Evolutionary conservation across 805 yeast species (phyloP).

Genomic region (Yarrowia keelungensis): DNA sequence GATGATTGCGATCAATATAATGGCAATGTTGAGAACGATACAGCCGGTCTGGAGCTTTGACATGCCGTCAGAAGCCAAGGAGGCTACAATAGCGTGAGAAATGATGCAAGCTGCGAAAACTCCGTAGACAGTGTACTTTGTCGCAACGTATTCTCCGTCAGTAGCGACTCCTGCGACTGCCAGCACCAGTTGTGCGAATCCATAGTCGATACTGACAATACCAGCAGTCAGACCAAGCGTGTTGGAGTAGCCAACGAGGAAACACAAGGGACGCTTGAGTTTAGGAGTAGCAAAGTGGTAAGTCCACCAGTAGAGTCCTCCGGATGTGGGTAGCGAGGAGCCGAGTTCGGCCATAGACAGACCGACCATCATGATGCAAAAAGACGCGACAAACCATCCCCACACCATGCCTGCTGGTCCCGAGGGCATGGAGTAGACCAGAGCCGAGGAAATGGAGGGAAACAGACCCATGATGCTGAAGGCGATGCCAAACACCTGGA

Average conservation of each 20-base stretch:
- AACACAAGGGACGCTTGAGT: conserved; percentile 61
- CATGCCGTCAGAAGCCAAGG: conserved; percentile 61
- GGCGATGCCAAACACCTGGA: conserved; percentile 74
- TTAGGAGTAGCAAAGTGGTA: conserved; percentile 67
- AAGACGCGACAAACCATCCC: conserved; percentile 72
- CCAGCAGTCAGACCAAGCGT: conserved; percentile 71
- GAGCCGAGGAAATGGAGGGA: conserved; percentile 62
- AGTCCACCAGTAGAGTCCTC: conserved; percentile 76
- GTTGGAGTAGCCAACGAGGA: conserved; percentile 70
- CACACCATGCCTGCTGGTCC: conserved; percentile 73
- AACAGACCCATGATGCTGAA: conserved; percentile 75
- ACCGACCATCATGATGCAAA: conserved; percentile 66
- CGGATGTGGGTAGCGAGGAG: conserved; percentile 74
- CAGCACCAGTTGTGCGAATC: conserved; percentile 66
- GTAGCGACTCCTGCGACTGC: conserved; percentile 51
- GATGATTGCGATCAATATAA: conserved; percentile 58
- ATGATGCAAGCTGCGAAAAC: conserved; percentile 68
- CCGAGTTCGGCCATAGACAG: conserved; percentile 69
- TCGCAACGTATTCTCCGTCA: conserved; percentile 63
- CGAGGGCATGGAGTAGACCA: conserved; percentile 62
- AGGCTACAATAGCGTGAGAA: conserved; percentile 60
- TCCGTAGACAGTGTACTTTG: conserved; percentile 65
- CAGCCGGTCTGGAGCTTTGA: conserved; percentile 68
- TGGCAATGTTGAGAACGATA: conserved; percentile 58
- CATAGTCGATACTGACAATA: conserved; percentile 71